These are phyloP conservation scores for Apiospora kogelbergensis DNA, from an alignment of 2,329 filamentous ascomycete species.

Conservation along the genomic window DNA sequence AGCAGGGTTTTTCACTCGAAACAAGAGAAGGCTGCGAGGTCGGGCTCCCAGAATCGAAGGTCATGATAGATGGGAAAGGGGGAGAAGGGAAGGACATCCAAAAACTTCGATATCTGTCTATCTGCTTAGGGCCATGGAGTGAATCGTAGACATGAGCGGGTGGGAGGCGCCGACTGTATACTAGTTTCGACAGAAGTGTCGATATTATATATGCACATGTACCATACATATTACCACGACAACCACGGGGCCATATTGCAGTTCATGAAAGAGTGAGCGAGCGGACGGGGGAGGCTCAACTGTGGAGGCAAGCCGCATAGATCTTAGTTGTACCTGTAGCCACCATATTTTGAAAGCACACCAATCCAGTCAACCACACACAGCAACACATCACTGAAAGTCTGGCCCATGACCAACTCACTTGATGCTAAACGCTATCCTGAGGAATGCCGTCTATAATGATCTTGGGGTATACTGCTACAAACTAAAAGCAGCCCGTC, in stretches of 20 bases:
- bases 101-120: not conserved
- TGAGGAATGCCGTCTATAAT: not conserved
- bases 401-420: too few relatives aligned
- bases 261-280: not conserved
- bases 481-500: not conserved
- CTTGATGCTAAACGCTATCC: not conserved
- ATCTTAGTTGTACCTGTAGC: not conserved
- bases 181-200: not conserved
- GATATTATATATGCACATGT: conserved; percentile 2
- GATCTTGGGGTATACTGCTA: conserved; percentile 5
- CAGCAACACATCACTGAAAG: too few relatives aligned
- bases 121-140: not conserved
- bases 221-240: not conserved
- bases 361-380: not conserved
- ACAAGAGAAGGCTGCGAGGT: too few relatives aligned
- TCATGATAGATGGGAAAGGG: too few relatives aligned
- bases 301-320: not conserved
- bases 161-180: not conserved
- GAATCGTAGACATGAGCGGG: not conserved
- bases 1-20: too few relatives aligned
- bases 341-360: not conserved
- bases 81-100: too few relatives aligned
- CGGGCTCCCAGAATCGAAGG: not conserved
- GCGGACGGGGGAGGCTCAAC: not conserved
- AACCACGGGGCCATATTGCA: not conserved